These are phyloP conservation scores for Phalaenopsis equestris DNA, from an alignment of 106 monocot species.

Conservation along the genomic window DNA sequence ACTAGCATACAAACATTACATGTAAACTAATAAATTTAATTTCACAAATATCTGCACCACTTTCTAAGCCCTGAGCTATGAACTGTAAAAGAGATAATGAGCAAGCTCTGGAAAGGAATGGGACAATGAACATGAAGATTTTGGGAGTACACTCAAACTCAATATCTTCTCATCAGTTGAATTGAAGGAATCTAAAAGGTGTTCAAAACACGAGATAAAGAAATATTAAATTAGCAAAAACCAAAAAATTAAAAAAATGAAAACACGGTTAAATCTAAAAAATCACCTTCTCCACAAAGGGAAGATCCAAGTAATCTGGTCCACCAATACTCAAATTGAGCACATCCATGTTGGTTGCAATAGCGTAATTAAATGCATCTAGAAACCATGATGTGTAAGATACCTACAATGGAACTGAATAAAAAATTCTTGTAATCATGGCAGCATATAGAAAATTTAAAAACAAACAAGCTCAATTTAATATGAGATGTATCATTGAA, in stretches of 20 bases:
- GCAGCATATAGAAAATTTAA: slow-evolving; percentile 8
- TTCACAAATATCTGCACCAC: not conserved
- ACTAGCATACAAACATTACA: not conserved
- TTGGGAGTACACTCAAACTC: not conserved
- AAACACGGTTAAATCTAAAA: not conserved
- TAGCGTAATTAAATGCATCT: slow-evolving; percentile 99
- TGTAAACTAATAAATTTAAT: not conserved
- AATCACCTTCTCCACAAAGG: slow-evolving; percentile 98
- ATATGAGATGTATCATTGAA: not conserved
- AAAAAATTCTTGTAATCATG: slow-evolving; percentile 61
- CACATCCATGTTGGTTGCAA: slow-evolving; percentile 97
- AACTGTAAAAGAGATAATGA: not conserved
- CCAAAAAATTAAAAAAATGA: not conserved
- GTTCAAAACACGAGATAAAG: not conserved
- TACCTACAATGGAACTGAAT: slow-evolving; percentile 93
- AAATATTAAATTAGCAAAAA: not conserved
- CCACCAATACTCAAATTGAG: slow-evolving; percentile 99
- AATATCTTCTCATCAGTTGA: not conserved
- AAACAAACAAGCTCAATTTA: not conserved
- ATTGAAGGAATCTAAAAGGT: not conserved
- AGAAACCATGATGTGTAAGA: slow-evolving; percentile 99
- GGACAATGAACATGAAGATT: not conserved
- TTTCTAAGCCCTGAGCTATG: not conserved
- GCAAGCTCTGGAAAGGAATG: not conserved
- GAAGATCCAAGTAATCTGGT: slow-evolving; percentile 95